Percentiles rank a stretch among this genome's conserved stretches.
These are phyloP conservation scores for Russula sp. DNA, from an alignment of 768 basidiomycete species.

Conservation along the genomic window DNA sequence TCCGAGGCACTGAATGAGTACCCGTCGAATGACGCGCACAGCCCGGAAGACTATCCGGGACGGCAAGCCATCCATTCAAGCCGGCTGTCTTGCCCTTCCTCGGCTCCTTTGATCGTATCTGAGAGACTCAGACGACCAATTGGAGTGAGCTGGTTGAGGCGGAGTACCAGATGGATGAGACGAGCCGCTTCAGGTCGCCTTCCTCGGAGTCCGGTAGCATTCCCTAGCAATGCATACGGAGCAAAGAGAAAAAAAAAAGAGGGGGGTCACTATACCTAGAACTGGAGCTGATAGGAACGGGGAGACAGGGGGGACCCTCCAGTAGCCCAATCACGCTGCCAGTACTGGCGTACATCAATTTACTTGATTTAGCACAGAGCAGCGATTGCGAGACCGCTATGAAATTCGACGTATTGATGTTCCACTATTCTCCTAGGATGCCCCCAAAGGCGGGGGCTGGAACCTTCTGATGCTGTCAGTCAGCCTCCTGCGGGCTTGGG, in stretches of 20 bases:
- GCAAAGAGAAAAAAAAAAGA: neutral
- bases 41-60: neutral
- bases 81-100: neutral
- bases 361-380: neutral
- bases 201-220: neutral
- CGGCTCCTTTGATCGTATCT: neutral
- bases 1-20: neutral
- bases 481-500: neutral
- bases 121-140: neutral
- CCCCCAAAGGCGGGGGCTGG: neutral
- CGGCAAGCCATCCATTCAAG: neutral
- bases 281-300: neutral
- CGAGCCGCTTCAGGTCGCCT: neutral
- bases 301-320: neutral
- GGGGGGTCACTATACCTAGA: neutral
- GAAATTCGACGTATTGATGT: neutral
- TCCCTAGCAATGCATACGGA: neutral
- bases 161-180: neutral
- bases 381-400: neutral
- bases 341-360: neutral
- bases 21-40: neutral
- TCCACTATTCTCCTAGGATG: neutral
- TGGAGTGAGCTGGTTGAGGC: neutral
- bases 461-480: neutral
- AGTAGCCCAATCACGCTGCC: neutral